Percentiles rank a stretch among this genome's conserved stretches.
These are phyloP conservation scores for Diplodia intermedia DNA, from an alignment of 2,329 filamentous ascomycete species.

Conservation along the genomic window DNA sequence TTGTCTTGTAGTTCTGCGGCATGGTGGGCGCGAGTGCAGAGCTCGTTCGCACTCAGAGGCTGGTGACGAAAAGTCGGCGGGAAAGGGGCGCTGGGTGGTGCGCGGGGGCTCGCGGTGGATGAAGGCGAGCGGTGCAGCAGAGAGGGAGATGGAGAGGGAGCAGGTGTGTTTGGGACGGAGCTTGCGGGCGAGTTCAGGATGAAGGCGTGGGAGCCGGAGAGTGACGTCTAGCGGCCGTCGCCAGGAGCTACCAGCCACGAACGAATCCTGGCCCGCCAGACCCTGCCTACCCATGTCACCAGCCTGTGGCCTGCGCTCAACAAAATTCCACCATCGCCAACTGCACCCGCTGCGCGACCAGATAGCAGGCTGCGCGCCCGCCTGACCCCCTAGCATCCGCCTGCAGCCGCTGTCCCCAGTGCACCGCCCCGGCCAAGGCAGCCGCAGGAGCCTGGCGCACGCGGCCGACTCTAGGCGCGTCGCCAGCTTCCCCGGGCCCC, in stretches of 20 bases:
- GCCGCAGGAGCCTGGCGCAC: slow-evolving; percentile 7
- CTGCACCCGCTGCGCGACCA: not conserved
- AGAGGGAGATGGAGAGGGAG: slow-evolving; percentile 1
- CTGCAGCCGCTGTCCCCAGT: not conserved
- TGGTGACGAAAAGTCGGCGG: slow-evolving; percentile 6
- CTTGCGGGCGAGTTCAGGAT: slow-evolving; percentile 20
- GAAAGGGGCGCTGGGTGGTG: not conserved
- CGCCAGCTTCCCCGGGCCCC: slow-evolving; percentile 11
- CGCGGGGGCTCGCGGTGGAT: slow-evolving; percentile 2
- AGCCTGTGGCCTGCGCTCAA: slow-evolving; percentile 12
- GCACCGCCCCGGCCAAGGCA: slow-evolving; percentile 25
- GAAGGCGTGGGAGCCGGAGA: slow-evolving; percentile 4
- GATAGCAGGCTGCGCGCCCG: slow-evolving; percentile 10
- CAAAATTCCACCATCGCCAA: slow-evolving; percentile 17
- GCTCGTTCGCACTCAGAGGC: slow-evolving; percentile 25
- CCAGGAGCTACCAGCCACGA: slow-evolving; percentile 21
- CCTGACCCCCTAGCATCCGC: slow-evolving; percentile 19
- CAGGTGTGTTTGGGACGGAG: not conserved
- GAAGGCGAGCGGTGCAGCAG: not conserved
- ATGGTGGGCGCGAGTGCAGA: slow-evolving; percentile 37
- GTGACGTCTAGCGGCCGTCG: slow-evolving; percentile 27
- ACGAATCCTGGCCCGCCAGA: not conserved
- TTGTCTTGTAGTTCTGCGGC: slow-evolving; percentile 55
- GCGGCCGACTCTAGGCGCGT: not conserved
- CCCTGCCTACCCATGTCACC: slow-evolving; percentile 10